phyloP scores from a whole-genome alignment of 768 basidiomycete species.

The Serendipita vermifera region DNA sequence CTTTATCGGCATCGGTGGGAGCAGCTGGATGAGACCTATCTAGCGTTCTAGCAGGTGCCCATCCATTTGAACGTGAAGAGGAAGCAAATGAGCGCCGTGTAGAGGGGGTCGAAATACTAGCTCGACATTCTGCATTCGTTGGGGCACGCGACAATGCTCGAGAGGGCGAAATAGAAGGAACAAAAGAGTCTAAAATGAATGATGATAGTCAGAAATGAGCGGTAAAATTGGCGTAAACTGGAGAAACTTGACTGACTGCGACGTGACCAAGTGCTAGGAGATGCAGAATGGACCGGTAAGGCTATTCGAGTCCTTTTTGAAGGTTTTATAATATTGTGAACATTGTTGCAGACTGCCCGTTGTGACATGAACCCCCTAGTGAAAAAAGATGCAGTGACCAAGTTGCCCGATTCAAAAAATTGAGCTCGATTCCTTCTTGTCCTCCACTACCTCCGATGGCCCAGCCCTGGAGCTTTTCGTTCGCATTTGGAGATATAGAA shows the following conservation, averaged over 20 bases:
- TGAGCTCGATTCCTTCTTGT: not conserved
- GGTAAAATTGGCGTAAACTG: not conserved
- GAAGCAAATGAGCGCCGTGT: not conserved
- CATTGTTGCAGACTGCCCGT: conserved; percentile 1
- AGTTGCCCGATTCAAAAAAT: not conserved
- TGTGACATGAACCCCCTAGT: conserved; percentile 1
- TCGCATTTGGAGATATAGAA: not conserved
- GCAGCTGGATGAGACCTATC: not conserved
- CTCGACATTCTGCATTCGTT: not conserved
- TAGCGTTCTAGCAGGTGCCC: conserved; percentile 4
- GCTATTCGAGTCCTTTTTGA: not conserved
- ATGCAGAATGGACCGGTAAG: not conserved
- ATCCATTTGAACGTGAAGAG: not conserved
- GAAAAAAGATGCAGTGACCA: not conserved
- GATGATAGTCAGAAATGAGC: not conserved
- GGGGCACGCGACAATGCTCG: not conserved
- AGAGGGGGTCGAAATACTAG: not conserved
- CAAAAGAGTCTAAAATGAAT: not conserved
- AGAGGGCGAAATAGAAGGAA: not conserved
- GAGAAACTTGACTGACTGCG: not conserved
- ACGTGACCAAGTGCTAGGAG: not conserved
- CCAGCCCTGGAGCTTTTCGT: not conserved
- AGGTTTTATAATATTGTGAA: not conserved
- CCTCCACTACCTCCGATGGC: not conserved
- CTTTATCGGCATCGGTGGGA: conserved; percentile 10